Base-by-base conservation (phyloP, 2,329 filamentous ascomycete species). In the Pyrenochaeta sp. region DNA sequence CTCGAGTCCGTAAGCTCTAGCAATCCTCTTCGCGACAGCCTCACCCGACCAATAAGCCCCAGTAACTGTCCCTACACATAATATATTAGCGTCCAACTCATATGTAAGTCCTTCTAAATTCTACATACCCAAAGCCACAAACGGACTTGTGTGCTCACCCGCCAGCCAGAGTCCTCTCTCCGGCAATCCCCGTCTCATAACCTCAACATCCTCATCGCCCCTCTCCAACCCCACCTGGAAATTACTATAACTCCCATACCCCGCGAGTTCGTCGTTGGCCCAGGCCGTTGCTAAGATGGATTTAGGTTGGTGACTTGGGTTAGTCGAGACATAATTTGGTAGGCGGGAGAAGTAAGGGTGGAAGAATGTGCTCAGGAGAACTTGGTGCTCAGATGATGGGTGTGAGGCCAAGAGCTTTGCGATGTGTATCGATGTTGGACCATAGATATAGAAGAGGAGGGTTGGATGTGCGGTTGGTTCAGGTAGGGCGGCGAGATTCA, bases 31-130 rank as follows among this genome's bases (percentile, higher is more conserved):
- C 1, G 85, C 93, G 34, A 93, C 91, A 22, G 84, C 85, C 80
- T 96, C 92, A 1, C 93, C 93, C 74, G 91, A 92, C 92, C 92
- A 96, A 76, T 92, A 97, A 10, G 94, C 94, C 0, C 94, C 94
- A 0, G 92, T 96, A 2, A 67, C 65, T 5, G 65, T 67, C 1
- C 64, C 57, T 43, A 25, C 15, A 45, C 10, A 30, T 10, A 15
- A 3, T 19, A n/a, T 22, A 12, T 45, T 25, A 47, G 44, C 19
- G 2, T 19, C 25, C 4, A 15, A 42, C 36, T 10, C 36, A 19
- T 13, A n/a, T 12, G 51, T 55, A 12, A 90, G 91, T 4, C 93
- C 97, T 0, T 19, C 12, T 44, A 9, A 5, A 5, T 12, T 25
- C 3, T 15, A 25, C 40, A 8, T 44, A 32, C 93, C 94, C 60